phyloP scores from a whole-genome alignment of 352 stramenopile species.

The Pythium rishiriense region DNA sequence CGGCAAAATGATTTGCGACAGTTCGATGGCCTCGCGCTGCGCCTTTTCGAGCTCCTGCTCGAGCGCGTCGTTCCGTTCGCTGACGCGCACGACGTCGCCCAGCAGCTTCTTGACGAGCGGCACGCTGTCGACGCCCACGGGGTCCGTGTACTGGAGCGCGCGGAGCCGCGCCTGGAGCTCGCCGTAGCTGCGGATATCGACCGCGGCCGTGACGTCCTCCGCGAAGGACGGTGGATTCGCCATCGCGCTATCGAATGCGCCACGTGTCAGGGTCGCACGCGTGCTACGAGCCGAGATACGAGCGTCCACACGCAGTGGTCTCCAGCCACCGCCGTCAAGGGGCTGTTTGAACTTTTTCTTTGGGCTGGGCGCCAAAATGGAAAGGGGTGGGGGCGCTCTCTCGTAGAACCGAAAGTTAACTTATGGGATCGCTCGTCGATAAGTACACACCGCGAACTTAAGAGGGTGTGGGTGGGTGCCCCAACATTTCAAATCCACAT shows the following conservation, averaged over 20 bases:
- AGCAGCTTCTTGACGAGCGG: conserved; percentile 59
- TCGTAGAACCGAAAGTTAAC: conserved; percentile 15
- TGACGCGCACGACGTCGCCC: conserved; percentile 43
- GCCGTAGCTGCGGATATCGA: conserved; percentile 51
- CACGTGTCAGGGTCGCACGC: background rate
- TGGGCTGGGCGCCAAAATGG: background rate
- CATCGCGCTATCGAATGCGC: conserved; percentile 26
- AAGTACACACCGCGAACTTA: background rate
- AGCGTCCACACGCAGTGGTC: background rate
- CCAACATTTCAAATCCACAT: background rate
- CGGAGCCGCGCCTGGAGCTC: conserved; percentile 62
- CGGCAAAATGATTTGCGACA: conserved; percentile 69
- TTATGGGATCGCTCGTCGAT: background rate
- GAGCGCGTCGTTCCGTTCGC: conserved; percentile 32
- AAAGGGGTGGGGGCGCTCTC: background rate
- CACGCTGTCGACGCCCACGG: conserved; percentile 60
- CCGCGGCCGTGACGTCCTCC: conserved; percentile 36
- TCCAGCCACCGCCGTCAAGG: background rate
- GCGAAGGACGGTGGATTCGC: conserved; percentile 35
- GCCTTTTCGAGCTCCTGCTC: conserved; percentile 51
- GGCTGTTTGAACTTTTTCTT: background rate
- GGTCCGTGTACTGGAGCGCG: conserved; percentile 61
- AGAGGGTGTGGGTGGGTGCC: too few species aligned
- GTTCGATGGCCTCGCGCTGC: conserved; percentile 59
- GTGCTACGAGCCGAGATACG: conserved; percentile 11